Percentiles rank a stretch among this genome's conserved stretches.
Conservation (phyloP, 352 stramenopile species). For the Phytophthora brassicae region DNA sequence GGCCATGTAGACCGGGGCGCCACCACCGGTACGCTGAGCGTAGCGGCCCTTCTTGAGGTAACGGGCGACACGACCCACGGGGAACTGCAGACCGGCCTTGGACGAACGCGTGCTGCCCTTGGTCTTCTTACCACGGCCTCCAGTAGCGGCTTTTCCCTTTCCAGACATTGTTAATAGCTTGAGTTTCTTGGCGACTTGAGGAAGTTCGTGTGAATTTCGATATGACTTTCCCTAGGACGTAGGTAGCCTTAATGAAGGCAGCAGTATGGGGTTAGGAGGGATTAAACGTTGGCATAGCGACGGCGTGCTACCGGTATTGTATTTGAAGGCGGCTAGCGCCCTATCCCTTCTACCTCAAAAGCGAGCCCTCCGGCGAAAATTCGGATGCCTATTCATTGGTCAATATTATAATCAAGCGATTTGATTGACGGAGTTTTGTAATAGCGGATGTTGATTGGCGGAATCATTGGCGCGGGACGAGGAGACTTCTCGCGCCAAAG, state of each 20-base stretch:
- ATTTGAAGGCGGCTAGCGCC: not conserved
- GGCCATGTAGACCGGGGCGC: constrained; percentile 94
- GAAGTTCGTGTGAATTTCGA: constrained; percentile 33
- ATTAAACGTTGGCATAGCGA: not conserved
- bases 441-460: constrained; percentile 17
- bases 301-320: not conserved
- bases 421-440: constrained; percentile 23
- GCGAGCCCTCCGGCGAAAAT: constrained; percentile 23
- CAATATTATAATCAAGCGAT: not conserved
- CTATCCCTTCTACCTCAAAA: constrained; percentile 10
- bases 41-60: constrained; percentile 94
- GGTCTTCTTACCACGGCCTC: constrained; percentile 73
- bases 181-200: constrained; percentile 29
- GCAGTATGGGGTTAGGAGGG: not conserved
- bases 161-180: constrained; percentile 56
- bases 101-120: constrained; percentile 68
- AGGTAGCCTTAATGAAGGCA: not conserved
- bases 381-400: constrained; percentile 7
- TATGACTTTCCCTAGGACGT: constrained; percentile 8
- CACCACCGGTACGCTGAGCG: constrained; percentile 89
- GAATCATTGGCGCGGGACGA: constrained; percentile 17
- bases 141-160: constrained; percentile 76
- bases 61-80: constrained; percentile 93
- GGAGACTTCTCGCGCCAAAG: constrained; percentile 15
- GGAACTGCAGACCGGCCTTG: constrained; percentile 95